Base-by-base conservation (phyloP, 495 filamentous ascomycete genomes). In the Penicillium argentinense region DNA sequence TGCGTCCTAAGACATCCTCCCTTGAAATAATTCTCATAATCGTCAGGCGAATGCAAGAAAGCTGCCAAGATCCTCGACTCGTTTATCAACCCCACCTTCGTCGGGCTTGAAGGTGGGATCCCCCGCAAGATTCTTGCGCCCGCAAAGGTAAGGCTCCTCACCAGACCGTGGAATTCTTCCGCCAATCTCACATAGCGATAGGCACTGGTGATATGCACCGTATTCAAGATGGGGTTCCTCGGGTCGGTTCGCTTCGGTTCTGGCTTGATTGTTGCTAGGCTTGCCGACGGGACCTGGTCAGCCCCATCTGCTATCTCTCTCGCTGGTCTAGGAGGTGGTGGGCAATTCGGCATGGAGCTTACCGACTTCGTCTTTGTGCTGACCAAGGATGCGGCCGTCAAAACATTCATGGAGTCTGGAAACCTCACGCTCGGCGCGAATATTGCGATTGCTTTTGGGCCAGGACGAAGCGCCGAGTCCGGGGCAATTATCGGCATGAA, bases 341-440 rank as follows among this genome's bases (percentile, higher is more conserved):
- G 90, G 9, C 93, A 96, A 61, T 89, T 97, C 54, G 93, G 93
- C 24, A 86, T 93, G 64, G 93, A 98, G 67, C 70, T 96, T 26
- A 97, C 93, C 9, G 92, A 98, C 59, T 98, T 97, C 60, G 90
- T 98, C 41, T 96, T 97, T 71, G 91, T 97, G 26, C 81, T 98
- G 32, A 96, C 96, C 65, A 90, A 95, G 48, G 76, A 83, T 24
- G 79, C 74, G 22, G 90, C 92, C 9, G 92, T 98, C 36, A 84
- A 84, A 57, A 91, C 88, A 7, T 97, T 97, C 64, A 88, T 88
- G 8, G 89, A 95, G 63, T 75, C 81, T 32, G 92, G 91, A 0
- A 86, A 77, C 22, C 63, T 97, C 21, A 95, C 90, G 22, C 73
- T 98, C 4, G 90, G 92, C 33, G 88, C 88, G 40, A 97, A 97